Conservation (phyloP, 1,139 yeast species). For the Geotrichum klebahnii region DNA sequence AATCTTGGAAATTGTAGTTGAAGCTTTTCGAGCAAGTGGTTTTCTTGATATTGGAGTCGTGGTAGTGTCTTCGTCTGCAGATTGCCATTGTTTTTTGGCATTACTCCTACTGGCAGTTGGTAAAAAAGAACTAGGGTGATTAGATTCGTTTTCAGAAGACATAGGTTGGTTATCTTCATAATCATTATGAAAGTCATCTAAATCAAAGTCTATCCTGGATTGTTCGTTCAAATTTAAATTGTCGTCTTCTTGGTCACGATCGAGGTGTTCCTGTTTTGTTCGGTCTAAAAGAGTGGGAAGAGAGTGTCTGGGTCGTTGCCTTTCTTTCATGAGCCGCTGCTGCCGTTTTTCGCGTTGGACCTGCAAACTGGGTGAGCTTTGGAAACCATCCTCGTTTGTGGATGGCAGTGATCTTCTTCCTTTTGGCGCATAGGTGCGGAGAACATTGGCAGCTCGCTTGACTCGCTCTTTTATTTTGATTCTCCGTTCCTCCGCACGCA, state of each 20-base stretch:
- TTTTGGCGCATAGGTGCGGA: not conserved
- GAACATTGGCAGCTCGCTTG: not conserved
- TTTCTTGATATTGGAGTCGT: not conserved
- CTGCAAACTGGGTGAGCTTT: not conserved
- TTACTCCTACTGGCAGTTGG: too few relatives aligned
- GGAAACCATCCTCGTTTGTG: not conserved
- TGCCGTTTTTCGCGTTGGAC: conserved; percentile 2
- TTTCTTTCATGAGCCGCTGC: not conserved
- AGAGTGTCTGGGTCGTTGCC: conserved; percentile 4
- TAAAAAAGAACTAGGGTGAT: too few relatives aligned
- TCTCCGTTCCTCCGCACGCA: not conserved
- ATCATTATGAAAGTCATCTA: too few relatives aligned
- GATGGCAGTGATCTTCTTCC: not conserved
- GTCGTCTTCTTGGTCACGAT: not conserved
- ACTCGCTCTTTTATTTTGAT: not conserved
- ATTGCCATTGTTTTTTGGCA: too few relatives aligned
- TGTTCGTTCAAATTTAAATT: too few relatives aligned
- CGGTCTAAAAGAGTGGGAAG: not conserved
- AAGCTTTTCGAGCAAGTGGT: not conserved
- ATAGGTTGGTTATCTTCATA: too few relatives aligned
- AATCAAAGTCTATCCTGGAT: too few relatives aligned
- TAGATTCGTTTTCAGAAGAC: too few relatives aligned
- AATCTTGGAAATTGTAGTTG: not conserved
- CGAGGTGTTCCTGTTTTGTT: not conserved
- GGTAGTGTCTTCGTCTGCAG: not conserved